These are phyloP conservation scores for Pelargonium cotyledonis DNA, from an alignment of 441 rosid species.

Conservation along the genomic window DNA sequence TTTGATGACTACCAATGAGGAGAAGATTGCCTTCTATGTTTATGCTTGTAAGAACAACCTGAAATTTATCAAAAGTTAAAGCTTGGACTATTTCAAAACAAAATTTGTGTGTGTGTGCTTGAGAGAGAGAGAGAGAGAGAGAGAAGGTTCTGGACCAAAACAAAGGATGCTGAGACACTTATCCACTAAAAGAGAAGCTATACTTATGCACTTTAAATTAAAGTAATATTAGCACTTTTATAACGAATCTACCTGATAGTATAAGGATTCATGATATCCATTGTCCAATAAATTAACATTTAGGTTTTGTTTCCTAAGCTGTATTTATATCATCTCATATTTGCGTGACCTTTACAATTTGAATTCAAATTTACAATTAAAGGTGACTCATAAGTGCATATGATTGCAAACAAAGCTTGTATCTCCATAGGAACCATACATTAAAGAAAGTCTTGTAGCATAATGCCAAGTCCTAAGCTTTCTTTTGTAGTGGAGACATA, in stretches of 20 bases:
- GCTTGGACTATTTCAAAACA: not conserved
- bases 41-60: conserved; percentile 97
- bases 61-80: conserved; percentile 24
- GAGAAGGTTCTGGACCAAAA: not conserved
- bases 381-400: not conserved
- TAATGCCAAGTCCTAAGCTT: not conserved
- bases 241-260: not conserved
- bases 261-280: not conserved
- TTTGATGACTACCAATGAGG: conserved; percentile 87
- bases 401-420: not conserved
- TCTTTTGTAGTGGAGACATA: not conserved
- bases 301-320: not conserved
- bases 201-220: not conserved
- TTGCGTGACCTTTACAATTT: not conserved
- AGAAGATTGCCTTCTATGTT: conserved; percentile 66
- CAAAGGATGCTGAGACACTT: not conserved
- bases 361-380: not conserved
- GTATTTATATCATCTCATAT: not conserved
- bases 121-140: too few relatives aligned
- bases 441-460: not conserved
- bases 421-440: not conserved
- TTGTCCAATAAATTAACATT: not conserved
- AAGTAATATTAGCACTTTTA: not conserved
- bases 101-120: not conserved
- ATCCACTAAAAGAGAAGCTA: not conserved